A percentile compares a stretch with the other conserved stretches of the same genome.
Evolutionary conservation across 179 eudicot species (phyloP).

Genomic region (Kewa caespitosa): DNA sequence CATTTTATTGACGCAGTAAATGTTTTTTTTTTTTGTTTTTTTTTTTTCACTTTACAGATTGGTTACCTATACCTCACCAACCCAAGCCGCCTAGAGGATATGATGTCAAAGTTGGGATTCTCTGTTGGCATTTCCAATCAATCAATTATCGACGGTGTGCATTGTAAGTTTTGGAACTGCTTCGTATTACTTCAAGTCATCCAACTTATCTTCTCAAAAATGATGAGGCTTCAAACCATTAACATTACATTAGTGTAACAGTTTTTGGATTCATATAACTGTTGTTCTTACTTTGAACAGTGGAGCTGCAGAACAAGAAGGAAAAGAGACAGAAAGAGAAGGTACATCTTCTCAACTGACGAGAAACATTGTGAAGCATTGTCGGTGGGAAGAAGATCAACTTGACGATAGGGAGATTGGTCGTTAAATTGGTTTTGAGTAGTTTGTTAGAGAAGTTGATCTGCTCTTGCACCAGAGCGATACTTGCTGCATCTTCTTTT

Average conservation of each 20-base stretch:
- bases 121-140: conserved; percentile 50
- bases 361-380: conserved; percentile 4
- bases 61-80: conserved; percentile 89
- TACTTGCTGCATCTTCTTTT: no score
- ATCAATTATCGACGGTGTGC: conserved; percentile 35
- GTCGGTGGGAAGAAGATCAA: not conserved
- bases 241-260: not conserved
- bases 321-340: conserved; percentile 18
- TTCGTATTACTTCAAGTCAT: not conserved
- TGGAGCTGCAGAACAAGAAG: conserved; percentile 35
- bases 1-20: not conserved
- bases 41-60: no score
- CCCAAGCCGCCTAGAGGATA: conserved; percentile 66
- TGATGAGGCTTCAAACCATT: not conserved
- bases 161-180: conserved; percentile 31
- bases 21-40: conserved; percentile 19
- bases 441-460: no score
- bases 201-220: not conserved
- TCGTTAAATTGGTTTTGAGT: no score
- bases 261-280: not conserved
- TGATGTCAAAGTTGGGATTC: conserved; percentile 84
- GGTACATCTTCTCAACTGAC: conserved; percentile 19
- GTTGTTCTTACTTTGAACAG: conserved; percentile 26
- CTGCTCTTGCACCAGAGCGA: no score
- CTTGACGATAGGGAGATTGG: not conserved